These are phyloP conservation scores for Penicillium rolfsii DNA, from an alignment of 2,329 filamentous ascomycete species.

Conservation along the genomic window DNA sequence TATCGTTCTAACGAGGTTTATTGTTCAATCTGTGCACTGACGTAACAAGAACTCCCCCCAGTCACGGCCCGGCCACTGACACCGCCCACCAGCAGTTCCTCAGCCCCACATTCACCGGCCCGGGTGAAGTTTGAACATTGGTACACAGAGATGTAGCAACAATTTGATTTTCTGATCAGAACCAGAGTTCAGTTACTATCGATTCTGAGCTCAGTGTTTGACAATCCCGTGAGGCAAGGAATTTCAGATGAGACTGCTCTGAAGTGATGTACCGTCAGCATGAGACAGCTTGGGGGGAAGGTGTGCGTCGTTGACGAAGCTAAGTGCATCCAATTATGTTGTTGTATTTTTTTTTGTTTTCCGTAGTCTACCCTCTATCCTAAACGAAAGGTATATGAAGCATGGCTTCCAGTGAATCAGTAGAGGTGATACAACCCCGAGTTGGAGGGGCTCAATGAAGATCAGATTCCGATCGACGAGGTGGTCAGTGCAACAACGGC, in stretches of 20 bases:
- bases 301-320: not conserved
- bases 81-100: not conserved
- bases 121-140: not conserved
- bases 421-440: not conserved
- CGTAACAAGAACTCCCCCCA: not conserved
- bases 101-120: conserved; percentile 5
- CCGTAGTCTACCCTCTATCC: too few relatives aligned
- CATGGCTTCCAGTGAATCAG: not conserved
- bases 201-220: not conserved
- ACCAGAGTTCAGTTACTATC: not conserved
- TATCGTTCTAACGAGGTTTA: not conserved
- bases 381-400: not conserved
- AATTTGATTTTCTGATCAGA: not conserved
- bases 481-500: not conserved
- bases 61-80: not conserved
- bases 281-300: not conserved
- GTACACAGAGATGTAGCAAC: not conserved
- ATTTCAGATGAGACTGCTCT: not conserved
- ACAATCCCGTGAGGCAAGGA: not conserved
- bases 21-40: not conserved
- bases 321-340: too few relatives aligned
- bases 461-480: not conserved
- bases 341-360: too few relatives aligned
- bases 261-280: not conserved
- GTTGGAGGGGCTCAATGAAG: not conserved